Base-by-base conservation (phyloP, 2,329 filamentous ascomycete species). In the Echinosphaeria canescens region DNA sequence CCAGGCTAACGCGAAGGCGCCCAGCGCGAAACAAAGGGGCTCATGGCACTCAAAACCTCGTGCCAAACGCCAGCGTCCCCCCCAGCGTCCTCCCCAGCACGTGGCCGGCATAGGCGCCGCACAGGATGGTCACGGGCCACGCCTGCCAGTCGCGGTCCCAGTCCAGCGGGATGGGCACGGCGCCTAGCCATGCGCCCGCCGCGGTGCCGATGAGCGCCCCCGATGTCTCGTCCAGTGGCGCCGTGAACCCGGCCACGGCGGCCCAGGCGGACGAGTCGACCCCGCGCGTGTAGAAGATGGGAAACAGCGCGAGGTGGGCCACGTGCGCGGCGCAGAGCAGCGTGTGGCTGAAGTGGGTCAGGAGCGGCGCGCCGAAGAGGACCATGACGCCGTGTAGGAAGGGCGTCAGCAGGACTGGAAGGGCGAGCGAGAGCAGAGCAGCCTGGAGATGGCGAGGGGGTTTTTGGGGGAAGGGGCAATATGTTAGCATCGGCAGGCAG, bases 111-210 rank as follows among this genome's bases (percentile, higher is more conserved):
- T 91, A 95, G 12, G 76, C 59, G 3, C 88, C 88, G 2, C 66
- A 70, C 4, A 95, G 51, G 31, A 98, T 76, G 0, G 88, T 98
- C 25, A 95, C 74, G 0, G 88, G 88, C 78, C 85, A 98, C 47
- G 75, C 79, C 63, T 98, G 88, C 88, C 88, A 98, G 38, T 91
- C 82, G n/a, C 88, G 71, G 47, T 98, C 88, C 85, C 85, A 95
- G 47, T 98, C 88, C 36, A 98, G 55, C 2, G 88, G 88, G 38
- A 98, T 95, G 0, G 90, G 88, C 28, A 95, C 69, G 6, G 88
- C 88, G 4, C 88, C 88, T 23, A 92, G 53, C 88, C 88, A 95
- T 22, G 80, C 81, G 5, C 88, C 88, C 2, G 85, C 40, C 15
- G 75, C 54, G 0, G 70, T 71, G 5, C 88, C 88, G n/a, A 84